Percentiles rank a stretch among this genome's conserved stretches.
phyloP scores from a whole-genome alignment of 768 basidiomycete species.

The Tulasnella sp. region DNA sequence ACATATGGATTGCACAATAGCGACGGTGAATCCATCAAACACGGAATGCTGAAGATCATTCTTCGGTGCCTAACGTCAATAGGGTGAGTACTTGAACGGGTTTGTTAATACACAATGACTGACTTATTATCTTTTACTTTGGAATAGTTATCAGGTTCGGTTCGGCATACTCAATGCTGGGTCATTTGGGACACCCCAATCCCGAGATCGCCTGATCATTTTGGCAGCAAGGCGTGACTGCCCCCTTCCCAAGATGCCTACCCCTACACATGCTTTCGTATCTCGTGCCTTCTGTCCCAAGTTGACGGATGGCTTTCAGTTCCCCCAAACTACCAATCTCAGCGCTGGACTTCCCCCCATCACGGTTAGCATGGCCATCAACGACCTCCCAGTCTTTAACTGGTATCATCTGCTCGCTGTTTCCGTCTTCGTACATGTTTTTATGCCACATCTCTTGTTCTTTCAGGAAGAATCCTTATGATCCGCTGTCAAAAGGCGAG shows the following conservation, averaged over 20 bases:
- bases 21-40: conserved; percentile 53
- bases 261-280: conserved; percentile 46
- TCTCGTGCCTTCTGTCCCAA: not conserved
- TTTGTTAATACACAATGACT: too few species aligned
- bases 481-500: not conserved
- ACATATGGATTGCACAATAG: conserved; percentile 33
- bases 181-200: conserved; percentile 47
- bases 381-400: conserved; percentile 7
- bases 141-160: conserved; percentile 37
- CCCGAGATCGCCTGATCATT: conserved; percentile 42
- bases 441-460: not conserved
- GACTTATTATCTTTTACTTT: not conserved
- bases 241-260: conserved; percentile 39
- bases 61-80: conserved; percentile 50
- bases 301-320: not conserved
- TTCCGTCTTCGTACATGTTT: not conserved
- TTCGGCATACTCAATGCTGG: conserved; percentile 42
- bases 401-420: not conserved
- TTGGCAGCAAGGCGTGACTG: conserved; percentile 35
- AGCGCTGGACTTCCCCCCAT: not conserved
- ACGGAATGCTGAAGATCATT: conserved; percentile 64
- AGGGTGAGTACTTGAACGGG: too few species aligned
- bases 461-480: not conserved
- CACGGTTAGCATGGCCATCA: not conserved
- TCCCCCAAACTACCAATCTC: not conserved